Conservation (phyloP, 2,329 filamentous ascomycete species). For the Pyrenophora teres region DNA sequence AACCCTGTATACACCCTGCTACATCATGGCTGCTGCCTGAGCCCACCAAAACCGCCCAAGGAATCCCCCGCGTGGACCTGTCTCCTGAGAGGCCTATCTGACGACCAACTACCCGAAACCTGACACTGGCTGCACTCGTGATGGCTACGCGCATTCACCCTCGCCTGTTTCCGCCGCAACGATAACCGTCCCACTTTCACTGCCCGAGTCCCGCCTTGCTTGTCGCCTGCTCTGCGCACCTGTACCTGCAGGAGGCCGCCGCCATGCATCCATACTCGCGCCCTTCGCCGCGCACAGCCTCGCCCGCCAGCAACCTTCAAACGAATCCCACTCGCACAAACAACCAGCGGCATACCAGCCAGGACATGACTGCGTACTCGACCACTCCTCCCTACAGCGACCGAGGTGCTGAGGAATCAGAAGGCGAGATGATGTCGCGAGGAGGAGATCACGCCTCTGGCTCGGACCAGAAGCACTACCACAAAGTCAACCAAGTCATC, state of each 20-base stretch:
- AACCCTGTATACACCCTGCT: slow-evolving; percentile 22
- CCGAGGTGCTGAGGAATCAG: slow-evolving; percentile 57
- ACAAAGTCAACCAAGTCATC: slow-evolving; percentile 88
- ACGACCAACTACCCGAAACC: slow-evolving; percentile 28
- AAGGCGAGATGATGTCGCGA: slow-evolving; percentile 51
- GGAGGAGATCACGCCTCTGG: slow-evolving; percentile 37
- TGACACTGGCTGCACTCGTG: slow-evolving; percentile 42
- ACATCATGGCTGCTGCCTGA: slow-evolving; percentile 47
- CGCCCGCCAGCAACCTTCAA: slow-evolving; percentile 72
- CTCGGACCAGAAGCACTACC: slow-evolving; percentile 41
- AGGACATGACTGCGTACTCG: slow-evolving; percentile 57
- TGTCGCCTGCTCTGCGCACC: slow-evolving; percentile 8
- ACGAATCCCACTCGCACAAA: slow-evolving; percentile 73
- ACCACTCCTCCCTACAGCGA: slow-evolving; percentile 57
- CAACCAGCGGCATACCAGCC: slow-evolving; percentile 71
- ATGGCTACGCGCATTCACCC: slow-evolving; percentile 43
- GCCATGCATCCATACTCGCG: slow-evolving; percentile 86
- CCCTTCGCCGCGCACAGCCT: slow-evolving; percentile 71
- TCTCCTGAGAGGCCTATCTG: slow-evolving; percentile 37
- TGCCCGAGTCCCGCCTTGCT: slow-evolving; percentile 15
- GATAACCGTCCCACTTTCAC: slow-evolving; percentile 30
- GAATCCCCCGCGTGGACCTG: slow-evolving; percentile 33
- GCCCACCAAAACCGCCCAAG: slow-evolving; percentile 18
- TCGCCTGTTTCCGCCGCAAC: slow-evolving; percentile 42
- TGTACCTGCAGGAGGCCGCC: slow-evolving; percentile 32